Conservation (phyloP, 306 rosid species). For the Begonia peltatifolia region DNA sequence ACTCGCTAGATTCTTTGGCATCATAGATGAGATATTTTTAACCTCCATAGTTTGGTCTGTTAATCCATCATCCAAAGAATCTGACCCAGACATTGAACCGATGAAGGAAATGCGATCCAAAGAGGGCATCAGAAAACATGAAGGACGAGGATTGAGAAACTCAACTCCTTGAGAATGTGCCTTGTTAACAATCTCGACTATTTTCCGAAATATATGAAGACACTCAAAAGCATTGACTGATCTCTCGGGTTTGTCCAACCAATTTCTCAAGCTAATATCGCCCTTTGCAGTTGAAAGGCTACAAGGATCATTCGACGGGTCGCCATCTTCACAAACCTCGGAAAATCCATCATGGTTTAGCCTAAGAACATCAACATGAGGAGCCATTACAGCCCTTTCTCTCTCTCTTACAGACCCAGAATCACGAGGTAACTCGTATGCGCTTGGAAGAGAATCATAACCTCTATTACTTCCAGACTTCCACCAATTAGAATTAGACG, state of each 20-base stretch:
- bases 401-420: constrained; percentile 30
- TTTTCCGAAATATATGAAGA: constrained; percentile 76
- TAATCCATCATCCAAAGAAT: constrained; percentile 51
- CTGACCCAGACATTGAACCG: constrained; percentile 88
- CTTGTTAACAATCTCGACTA: constrained; percentile 61
- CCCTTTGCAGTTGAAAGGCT: constrained; percentile 46
- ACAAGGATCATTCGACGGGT: constrained; percentile 36
- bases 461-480: constrained; percentile 49
- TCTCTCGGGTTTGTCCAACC: constrained; percentile 80
- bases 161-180: constrained; percentile 88
- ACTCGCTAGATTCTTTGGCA: constrained; percentile 38
- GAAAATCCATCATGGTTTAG: constrained; percentile 40
- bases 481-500: constrained; percentile 52
- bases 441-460: constrained; percentile 43
- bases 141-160: constrained; percentile 89
- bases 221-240: constrained; percentile 58
- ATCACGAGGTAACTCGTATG: too few species aligned
- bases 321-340: constrained; percentile 44
- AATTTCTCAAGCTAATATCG: constrained; percentile 85
- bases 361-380: background rate
- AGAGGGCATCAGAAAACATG: constrained; percentile 92
- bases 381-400: constrained; percentile 33
- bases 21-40: constrained; percentile 28
- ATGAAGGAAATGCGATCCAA: constrained; percentile 84
- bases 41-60: constrained; percentile 32